Conservation (phyloP, 129 eudicot species). For the Tanacetum coccineum region DNA sequence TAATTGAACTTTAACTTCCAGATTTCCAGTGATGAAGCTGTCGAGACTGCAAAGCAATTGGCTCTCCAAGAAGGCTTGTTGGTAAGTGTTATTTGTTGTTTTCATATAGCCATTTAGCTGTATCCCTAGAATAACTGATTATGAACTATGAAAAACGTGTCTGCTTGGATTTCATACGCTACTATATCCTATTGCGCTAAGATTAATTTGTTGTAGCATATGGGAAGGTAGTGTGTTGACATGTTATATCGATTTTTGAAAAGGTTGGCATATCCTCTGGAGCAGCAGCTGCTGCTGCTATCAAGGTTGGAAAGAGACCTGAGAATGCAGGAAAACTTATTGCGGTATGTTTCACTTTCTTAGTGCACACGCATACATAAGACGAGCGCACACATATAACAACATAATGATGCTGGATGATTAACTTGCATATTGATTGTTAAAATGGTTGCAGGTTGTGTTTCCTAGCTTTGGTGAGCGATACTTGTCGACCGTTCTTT, state of each 20-base stretch:
- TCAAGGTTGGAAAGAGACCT: conserved; percentile 87
- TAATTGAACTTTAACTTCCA: conserved; percentile 26
- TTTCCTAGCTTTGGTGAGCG: conserved; percentile 88
- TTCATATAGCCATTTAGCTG: not conserved
- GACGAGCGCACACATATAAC: not conserved
- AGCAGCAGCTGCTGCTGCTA: conserved; percentile 98
- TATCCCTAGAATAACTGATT: not conserved
- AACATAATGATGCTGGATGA: not conserved
- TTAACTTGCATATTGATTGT: not conserved
- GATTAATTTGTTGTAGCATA: conserved; percentile 6
- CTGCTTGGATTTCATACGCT: not conserved
- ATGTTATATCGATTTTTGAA: not conserved
- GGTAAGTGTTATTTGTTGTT: conserved; percentile 40
- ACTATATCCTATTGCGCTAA: not conserved
- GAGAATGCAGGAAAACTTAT: conserved; percentile 98
- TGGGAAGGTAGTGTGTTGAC: not conserved
- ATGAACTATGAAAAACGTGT: not conserved
- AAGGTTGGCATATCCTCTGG: conserved; percentile 99
- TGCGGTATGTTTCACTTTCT: conserved; percentile 49
- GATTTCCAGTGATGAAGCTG: conserved; percentile 96
- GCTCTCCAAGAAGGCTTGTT: conserved; percentile 95
- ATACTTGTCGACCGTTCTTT: conserved; percentile 58
- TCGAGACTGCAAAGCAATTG: conserved; percentile 89
- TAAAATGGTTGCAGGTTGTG: conserved; percentile 50
- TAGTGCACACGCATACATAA: not conserved